Conservation (phyloP, 2,329 filamentous ascomycete species). For the Scolecobasidium constrictum region DNA sequence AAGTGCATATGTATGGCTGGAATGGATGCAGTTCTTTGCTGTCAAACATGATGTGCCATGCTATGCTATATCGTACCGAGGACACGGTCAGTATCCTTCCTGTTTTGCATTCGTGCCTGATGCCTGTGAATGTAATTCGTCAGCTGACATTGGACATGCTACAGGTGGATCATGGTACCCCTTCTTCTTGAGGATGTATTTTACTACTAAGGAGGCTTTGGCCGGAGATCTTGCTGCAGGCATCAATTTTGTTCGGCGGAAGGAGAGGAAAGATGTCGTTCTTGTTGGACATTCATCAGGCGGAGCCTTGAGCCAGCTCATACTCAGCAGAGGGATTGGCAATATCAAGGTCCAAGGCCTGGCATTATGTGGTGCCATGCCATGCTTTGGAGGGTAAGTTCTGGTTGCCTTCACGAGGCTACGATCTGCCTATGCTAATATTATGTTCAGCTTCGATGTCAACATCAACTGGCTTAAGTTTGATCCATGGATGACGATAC, state of each 20-base stretch:
- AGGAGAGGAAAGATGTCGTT: constrained; percentile 22
- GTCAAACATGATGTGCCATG: constrained; percentile 31
- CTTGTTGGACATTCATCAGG: constrained; percentile 43
- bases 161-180: constrained; percentile 33
- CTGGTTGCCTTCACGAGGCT: neutral
- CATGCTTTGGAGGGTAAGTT: constrained; percentile 37
- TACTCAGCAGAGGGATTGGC: constrained; percentile 29
- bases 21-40: constrained; percentile 41
- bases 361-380: constrained; percentile 36
- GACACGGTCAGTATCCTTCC: constrained; percentile 20
- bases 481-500: constrained; percentile 38
- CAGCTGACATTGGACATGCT: neutral
- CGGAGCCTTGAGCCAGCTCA: constrained; percentile 39
- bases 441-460: neutral
- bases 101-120: neutral
- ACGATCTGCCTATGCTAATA: neutral
- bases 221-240: constrained; percentile 34
- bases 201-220: constrained; percentile 31
- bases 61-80: constrained; percentile 43
- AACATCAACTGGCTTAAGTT: constrained; percentile 36
- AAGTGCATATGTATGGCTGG: constrained; percentile 40
- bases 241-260: constrained; percentile 24
- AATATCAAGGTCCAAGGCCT: constrained; percentile 32
- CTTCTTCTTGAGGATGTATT: constrained; percentile 38
- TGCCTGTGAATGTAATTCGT: no score